These are phyloP conservation scores for Epichloe hybrida DNA, from an alignment of 2,329 filamentous ascomycete species.

Conservation along the genomic window DNA sequence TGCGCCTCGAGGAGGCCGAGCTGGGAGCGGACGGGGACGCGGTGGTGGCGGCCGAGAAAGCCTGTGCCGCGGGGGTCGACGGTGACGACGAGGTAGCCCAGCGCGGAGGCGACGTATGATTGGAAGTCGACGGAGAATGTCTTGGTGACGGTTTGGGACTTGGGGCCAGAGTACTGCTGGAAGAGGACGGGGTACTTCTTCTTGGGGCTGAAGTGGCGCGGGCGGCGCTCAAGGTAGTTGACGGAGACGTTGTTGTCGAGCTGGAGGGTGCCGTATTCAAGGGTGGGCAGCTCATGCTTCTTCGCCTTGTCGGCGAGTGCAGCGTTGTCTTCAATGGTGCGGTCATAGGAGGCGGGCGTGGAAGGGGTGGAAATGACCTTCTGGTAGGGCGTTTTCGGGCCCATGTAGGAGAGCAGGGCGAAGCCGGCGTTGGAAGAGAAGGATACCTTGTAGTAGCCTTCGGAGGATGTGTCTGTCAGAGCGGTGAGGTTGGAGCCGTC, in stretches of 20 bases:
- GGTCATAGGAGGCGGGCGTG: conserved; percentile 48
- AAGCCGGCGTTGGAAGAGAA: conserved; percentile 78
- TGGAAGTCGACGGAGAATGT: conserved; percentile 79
- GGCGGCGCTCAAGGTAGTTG: conserved; percentile 69
- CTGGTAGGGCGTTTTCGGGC: conserved; percentile 81
- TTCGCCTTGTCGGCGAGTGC: conserved; percentile 54
- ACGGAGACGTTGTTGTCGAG: conserved; percentile 60
- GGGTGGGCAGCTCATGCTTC: conserved; percentile 67
- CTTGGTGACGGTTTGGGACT: conserved; percentile 78
- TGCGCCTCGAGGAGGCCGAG: conserved; percentile 74
- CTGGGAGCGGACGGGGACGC: conserved; percentile 69
- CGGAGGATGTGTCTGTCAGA: conserved; percentile 57
- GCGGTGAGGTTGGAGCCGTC: conserved; percentile 61
- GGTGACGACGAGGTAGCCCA: conserved; percentile 90
- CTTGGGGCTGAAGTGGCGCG: conserved; percentile 71
- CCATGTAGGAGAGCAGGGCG: conserved; percentile 69
- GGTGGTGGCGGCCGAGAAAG: conserved; percentile 70
- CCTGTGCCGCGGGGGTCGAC: conserved; percentile 91
- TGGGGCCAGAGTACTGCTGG: conserved; percentile 85
- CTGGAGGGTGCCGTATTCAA: conserved; percentile 73
- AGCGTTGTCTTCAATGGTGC: conserved; percentile 66
- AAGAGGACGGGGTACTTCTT: conserved; percentile 92
- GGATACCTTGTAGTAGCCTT: conserved; percentile 69
- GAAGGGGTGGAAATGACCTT: conserved; percentile 75
- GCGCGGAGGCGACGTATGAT: conserved; percentile 66